These are phyloP conservation scores for Arabis alpina DNA, from an alignment of 345 rosid genomes.

Conservation along the genomic window DNA sequence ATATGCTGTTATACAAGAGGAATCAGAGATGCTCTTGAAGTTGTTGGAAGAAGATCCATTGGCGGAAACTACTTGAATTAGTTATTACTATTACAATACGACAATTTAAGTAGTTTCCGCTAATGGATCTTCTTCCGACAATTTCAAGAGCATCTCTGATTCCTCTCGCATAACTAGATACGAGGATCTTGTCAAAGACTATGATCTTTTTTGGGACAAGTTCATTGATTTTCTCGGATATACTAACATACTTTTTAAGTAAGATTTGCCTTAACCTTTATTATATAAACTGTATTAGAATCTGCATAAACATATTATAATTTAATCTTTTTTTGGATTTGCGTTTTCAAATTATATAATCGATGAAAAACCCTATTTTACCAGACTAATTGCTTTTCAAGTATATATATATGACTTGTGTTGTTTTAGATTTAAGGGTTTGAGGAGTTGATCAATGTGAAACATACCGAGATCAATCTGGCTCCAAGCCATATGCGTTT, in stretches of 20 bases:
- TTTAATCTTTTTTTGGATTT: neutral
- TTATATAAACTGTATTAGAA: too few relatives aligned
- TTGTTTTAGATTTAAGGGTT: neutral
- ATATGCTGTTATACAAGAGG: slow-evolving; percentile 46
- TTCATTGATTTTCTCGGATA: slow-evolving; percentile 53
- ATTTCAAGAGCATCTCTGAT: too few relatives aligned
- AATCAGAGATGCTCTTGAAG: too few relatives aligned
- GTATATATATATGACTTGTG: neutral
- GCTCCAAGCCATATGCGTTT: slow-evolving; percentile 57
- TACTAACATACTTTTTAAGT: slow-evolving; percentile 54
- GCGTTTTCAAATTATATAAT: neutral
- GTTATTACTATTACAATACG: too few relatives aligned
- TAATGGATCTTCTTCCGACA: slow-evolving; percentile 39
- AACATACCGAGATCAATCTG: slow-evolving; percentile 46
- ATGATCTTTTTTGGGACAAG: slow-evolving; percentile 67
- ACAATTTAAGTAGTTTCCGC: slow-evolving; percentile 25
- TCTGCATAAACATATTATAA: too few relatives aligned
- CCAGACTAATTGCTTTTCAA: neutral
- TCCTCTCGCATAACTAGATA: slow-evolving; percentile 45
- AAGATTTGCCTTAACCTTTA: slow-evolving; percentile 16
- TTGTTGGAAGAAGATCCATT: slow-evolving; percentile 37
- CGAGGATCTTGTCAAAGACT: slow-evolving; percentile 54
- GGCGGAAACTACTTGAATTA: slow-evolving; percentile 29
- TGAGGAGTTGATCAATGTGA: neutral
- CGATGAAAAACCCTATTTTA: neutral